These are phyloP conservation scores for Diaporthe aspalathi DNA, from an alignment of 2,329 filamentous ascomycete species.

Conservation along the genomic window DNA sequence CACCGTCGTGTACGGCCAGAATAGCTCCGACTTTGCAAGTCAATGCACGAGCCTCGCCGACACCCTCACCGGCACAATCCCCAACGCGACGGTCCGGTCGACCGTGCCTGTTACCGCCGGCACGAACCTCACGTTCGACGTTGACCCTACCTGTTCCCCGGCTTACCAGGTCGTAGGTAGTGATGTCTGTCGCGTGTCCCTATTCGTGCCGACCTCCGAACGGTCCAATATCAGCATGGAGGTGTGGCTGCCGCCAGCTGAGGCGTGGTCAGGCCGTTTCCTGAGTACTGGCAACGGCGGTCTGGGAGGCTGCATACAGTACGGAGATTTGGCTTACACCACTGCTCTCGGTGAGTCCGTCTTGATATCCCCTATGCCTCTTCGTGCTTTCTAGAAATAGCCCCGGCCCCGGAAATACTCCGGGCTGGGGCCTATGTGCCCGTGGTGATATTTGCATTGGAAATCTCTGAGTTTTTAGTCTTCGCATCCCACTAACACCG, in stretches of 20 bases:
- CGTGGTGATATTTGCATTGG: no score
- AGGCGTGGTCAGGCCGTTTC: conserved; percentile 57
- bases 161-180: conserved; percentile 41
- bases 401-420: no score
- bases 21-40: conserved; percentile 30
- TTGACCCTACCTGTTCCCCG: conserved; percentile 52
- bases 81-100: conserved; percentile 51
- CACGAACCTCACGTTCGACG: conserved; percentile 52
- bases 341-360: conserved; percentile 46
- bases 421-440: no score
- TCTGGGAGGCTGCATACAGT: conserved; percentile 58
- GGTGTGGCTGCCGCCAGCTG: conserved; percentile 55
- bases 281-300: conserved; percentile 62
- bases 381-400: no score
- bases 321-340: conserved; percentile 57
- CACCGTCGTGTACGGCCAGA: conserved; percentile 8
- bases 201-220: conserved; percentile 46
- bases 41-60: conserved; percentile 45
- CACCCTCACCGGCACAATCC: conserved; percentile 44
- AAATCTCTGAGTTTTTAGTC: no score
- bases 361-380: not conserved
- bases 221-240: conserved; percentile 58
- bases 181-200: conserved; percentile 47
- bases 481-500: no score
- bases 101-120: conserved; percentile 52